Evolutionary conservation across 2,329 filamentous ascomycete species (phyloP).

Genomic region (Monilinia fructigena): DNA sequence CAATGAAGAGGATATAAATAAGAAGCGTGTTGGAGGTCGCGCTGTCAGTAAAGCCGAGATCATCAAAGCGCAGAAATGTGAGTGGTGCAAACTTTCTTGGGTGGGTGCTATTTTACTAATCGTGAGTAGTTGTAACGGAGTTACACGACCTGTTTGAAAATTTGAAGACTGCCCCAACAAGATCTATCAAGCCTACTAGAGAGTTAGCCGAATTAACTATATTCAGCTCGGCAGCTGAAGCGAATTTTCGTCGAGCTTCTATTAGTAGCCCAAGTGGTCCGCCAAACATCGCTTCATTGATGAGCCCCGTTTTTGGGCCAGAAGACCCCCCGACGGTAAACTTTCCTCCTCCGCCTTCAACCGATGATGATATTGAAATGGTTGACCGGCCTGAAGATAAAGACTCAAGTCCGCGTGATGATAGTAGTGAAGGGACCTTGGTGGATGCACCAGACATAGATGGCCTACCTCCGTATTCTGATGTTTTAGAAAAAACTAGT

Average conservation of each 20-base stretch:
- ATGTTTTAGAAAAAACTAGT: constrained; percentile 12
- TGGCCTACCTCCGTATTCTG: constrained; percentile 27
- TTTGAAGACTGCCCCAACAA: constrained; percentile 62
- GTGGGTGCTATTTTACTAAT: constrained; percentile 7
- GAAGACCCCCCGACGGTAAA: constrained; percentile 32
- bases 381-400: constrained; percentile 35
- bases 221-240: constrained; percentile 57
- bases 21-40: constrained; percentile 74
- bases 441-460: constrained; percentile 38
- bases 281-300: constrained; percentile 31
- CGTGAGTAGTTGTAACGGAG: constrained; percentile 66
- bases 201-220: constrained; percentile 79
- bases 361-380: constrained; percentile 40
- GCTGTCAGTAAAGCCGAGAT: constrained; percentile 59
- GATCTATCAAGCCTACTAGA: constrained; percentile 68
- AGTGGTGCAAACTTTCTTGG: constrained; percentile 42
- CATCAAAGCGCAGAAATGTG: constrained; percentile 68
- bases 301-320: constrained; percentile 35
- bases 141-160: constrained; percentile 68
- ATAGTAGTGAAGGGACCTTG: constrained; percentile 44
- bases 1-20: constrained; percentile 59
- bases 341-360: constrained; percentile 25
- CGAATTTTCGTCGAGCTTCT: constrained; percentile 49
- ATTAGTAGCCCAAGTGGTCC: constrained; percentile 42
- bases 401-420: constrained; percentile 33